phyloP scores from a whole-genome alignment of 768 basidiomycete species.

The Asterophora lycoperdoides region DNA sequence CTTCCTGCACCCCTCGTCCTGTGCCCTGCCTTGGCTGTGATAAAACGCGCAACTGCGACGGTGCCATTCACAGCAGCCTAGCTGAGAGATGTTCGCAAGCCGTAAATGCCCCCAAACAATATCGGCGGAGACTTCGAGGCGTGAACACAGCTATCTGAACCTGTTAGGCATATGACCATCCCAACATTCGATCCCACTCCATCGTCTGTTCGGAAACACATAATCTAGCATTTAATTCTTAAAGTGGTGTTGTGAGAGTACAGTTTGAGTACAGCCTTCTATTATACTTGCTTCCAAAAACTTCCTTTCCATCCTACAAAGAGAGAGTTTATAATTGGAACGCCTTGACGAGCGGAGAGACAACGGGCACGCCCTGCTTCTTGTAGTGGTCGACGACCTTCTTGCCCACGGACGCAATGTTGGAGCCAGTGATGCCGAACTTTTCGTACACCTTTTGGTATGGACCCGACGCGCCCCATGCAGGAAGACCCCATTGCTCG shows the following conservation, averaged over 20 bases:
- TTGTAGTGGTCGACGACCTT: constrained; percentile 88
- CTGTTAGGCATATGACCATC: no score
- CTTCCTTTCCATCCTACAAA: constrained; percentile 1
- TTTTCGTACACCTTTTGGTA: constrained; percentile 90
- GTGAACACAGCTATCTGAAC: no score
- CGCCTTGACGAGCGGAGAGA: constrained; percentile 79
- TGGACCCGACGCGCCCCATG: constrained; percentile 89
- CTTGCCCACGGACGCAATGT: constrained; percentile 78
- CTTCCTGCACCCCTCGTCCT: no score
- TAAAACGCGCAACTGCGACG: no score
- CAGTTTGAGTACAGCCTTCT: constrained; percentile 5
- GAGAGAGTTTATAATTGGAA: constrained; percentile 33
- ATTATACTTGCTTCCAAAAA: neutral
- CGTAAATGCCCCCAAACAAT: no score
- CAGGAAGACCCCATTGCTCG: constrained; percentile 74
- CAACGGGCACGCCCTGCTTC: constrained; percentile 61
- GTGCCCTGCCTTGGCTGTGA: no score
- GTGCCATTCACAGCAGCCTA: no score
- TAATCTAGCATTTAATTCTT: neutral
- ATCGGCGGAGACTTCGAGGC: no score
- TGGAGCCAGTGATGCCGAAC: constrained; percentile 76
- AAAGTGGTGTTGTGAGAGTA: neutral
- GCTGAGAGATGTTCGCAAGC: no score
- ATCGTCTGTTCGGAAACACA: no score
- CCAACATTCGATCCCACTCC: no score